These are phyloP conservation scores for Beta corolliflora DNA, from an alignment of 179 eudicot species.

Conservation along the genomic window DNA sequence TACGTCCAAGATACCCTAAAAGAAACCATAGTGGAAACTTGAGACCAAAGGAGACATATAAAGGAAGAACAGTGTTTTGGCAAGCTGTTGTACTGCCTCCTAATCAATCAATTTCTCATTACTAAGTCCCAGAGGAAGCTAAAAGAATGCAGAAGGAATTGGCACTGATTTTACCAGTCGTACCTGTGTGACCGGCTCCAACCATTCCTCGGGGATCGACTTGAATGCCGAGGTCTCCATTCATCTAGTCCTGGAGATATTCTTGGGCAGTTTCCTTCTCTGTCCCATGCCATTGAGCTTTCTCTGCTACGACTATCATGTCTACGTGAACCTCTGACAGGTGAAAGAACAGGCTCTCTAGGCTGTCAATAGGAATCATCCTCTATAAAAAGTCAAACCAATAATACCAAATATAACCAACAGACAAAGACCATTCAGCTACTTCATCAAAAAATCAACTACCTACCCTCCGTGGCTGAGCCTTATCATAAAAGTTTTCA, in stretches of 20 bases:
- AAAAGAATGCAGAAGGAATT: neutral
- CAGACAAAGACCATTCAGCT: conserved; percentile 2
- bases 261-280: conserved; percentile 35
- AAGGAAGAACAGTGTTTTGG: neutral
- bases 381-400: neutral
- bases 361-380: conserved; percentile 27
- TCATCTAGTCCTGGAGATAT: conserved; percentile 48
- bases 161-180: neutral
- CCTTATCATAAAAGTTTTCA: conserved; percentile 27
- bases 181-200: conserved; percentile 46
- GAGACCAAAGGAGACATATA: neutral
- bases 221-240: conserved; percentile 37
- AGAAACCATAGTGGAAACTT: neutral
- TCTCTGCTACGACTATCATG: conserved; percentile 38
- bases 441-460: conserved; percentile 17
- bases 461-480: conserved; percentile 32
- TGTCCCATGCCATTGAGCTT: conserved; percentile 34
- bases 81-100: neutral
- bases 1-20: neutral
- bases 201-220: conserved; percentile 41
- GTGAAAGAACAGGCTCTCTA: conserved; percentile 35
- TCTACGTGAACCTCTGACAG: conserved; percentile 36
- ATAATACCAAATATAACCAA: neutral
- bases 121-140: neutral
- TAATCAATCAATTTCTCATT: neutral